Base-by-base conservation (phyloP, 2,329 filamentous ascomycete species). In the Corinectria fuckeliana region DNA sequence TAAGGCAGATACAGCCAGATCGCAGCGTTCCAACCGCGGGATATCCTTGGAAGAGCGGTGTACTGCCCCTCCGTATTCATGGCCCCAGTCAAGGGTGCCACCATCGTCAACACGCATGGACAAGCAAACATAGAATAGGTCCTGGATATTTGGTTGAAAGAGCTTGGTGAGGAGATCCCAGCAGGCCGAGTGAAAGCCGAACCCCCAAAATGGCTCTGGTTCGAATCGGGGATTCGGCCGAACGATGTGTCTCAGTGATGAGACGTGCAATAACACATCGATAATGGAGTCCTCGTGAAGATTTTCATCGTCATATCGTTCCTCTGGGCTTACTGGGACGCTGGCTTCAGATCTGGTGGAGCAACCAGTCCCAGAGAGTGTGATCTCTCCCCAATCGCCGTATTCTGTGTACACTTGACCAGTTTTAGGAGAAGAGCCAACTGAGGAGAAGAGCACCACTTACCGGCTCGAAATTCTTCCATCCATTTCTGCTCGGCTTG, bases 161-260 rank as follows among this genome's bases (percentile, higher is more conserved):
- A 60, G 16, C 3, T n/a, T 11, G 3, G 38, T 23, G 10, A 60
- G 45, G 16, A 62, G 45, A 2, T 52, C 34, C 60, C 52, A 62
- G 16, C 60, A 60, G 23, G 56, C 39, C 13, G 60, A 39, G 30
- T 62, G 60, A 9, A 62, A 62, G 5, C 26, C 57, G n/a, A 50
- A 60, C 1, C 60, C 60, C 30, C 60, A 60, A 9, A 50, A 58
- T 4, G 58, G 49, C n/a, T 26, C 11, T 10, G 42, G 41, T n/a
- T 56, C 47, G 14, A 25, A 56, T 16, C 21, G n/a, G 3, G 39
- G 34, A 5, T 26, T 32, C 5, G 49, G 53, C 1, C 41, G n/a
- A 16, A 58, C 30, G 4, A 58, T 41, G 11, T 18, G 13, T 21
- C 13, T 18, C 16, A 61, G 41, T 5, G 58, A 52, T 7, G 18